Base-by-base conservation (phyloP, 2,329 filamentous ascomycete species). In the Helotiales sp. region DNA sequence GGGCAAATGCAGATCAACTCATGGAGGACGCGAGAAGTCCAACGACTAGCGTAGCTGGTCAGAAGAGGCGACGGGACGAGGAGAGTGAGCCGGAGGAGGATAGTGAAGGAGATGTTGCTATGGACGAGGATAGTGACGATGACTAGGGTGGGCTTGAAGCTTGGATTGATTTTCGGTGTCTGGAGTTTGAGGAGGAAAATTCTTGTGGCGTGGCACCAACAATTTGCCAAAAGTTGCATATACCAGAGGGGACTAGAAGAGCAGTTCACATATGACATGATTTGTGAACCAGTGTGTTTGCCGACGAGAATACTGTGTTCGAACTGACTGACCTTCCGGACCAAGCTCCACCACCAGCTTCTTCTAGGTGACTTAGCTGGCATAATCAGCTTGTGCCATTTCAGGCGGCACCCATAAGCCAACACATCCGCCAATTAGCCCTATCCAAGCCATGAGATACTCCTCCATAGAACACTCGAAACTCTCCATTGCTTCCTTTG, bases 371-470 rank as follows among this genome's bases (percentile, higher is more conserved):
- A 20, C 30, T 30, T 26, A 63, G n/a, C 22, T 20, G 13, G 2
- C 10, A 32, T 15, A 32, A 8, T 62, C 60, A 45, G 30, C 55
- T 40, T 65, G 22, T 17, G 84, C 86, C 86, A 95, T 86, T 76
- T 90, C 87, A 75, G 87, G 86, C 65, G 93, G 92, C 70, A 96
- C 82, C 84, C 88, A 89, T 71, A 98, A 83, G 65, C 93, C 92
- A 47, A 97, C 91, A 72, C 88, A 90, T 61, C 87, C 87, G 67
- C 94, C 95, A 52, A 97, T 87, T 66, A 97, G 82, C n/a, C 94
- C 94, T 69, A 97, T 84, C 94, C 95, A 98, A 64, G 93, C 81
- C 80, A 93, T 86, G 75, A 98, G 84, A 82, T 98, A 98, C 74
- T 89, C 84, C 74, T 89, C 79, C 77, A 84, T 82, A 76, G 83